These are phyloP conservation scores for Barnettozyma vustinii DNA, from an alignment of 805 yeast species.

Conservation along the genomic window DNA sequence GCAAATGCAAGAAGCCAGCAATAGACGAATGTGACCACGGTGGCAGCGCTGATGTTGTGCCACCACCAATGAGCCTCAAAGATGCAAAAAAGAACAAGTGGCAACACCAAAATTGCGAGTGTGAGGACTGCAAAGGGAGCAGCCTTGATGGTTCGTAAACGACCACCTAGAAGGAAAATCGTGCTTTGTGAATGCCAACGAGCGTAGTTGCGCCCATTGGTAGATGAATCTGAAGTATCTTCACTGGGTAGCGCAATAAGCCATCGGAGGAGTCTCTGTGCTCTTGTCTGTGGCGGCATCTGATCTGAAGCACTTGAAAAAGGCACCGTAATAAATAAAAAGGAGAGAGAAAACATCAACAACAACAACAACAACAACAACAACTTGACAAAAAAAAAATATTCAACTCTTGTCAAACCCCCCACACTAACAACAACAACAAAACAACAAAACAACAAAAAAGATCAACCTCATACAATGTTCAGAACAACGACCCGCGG, in stretches of 20 bases:
- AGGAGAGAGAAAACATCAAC: not conserved
- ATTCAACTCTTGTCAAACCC: not conserved
- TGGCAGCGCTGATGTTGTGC: constrained; percentile 49
- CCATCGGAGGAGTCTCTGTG: constrained; percentile 19
- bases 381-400: not conserved
- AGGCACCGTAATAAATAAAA: no score
- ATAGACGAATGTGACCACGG: constrained; percentile 53
- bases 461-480: not conserved
- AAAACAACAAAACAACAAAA: no score
- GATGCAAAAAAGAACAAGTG: constrained; percentile 50
- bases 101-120: constrained; percentile 32
- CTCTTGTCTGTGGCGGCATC: not conserved
- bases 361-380: no score
- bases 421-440: no score
- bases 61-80: constrained; percentile 53
- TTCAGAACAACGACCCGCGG: not conserved
- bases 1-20: constrained; percentile 45
- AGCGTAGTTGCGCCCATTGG: constrained; percentile 34
- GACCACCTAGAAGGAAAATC: constrained; percentile 60
- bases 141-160: constrained; percentile 41
- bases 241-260: constrained; percentile 17
- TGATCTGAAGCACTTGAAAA: not conserved
- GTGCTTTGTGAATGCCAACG: constrained; percentile 35
- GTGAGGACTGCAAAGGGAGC: constrained; percentile 35
- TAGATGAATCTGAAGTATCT: not conserved